Conservation (phyloP, 73 alveolate species). For the Effrenium voratum region DNA sequence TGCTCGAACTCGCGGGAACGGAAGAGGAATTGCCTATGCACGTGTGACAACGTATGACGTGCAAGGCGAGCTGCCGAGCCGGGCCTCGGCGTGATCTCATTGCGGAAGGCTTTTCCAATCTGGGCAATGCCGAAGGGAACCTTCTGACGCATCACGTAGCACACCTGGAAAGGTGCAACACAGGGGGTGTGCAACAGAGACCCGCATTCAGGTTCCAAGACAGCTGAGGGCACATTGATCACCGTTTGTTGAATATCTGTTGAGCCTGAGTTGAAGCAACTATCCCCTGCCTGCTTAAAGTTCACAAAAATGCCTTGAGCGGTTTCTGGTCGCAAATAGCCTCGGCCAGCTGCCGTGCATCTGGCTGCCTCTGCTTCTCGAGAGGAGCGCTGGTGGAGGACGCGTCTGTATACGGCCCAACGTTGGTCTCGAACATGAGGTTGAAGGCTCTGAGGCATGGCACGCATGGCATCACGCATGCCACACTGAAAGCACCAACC, state of each 20-base stretch:
- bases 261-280: not conserved
- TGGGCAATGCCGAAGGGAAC: slow-evolving; percentile 90
- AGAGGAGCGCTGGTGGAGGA: slow-evolving; percentile 41
- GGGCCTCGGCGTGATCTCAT: slow-evolving; percentile 83
- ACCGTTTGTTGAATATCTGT: not conserved
- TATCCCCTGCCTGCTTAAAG: slow-evolving; percentile 35
- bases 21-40: slow-evolving; percentile 60
- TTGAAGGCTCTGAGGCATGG: slow-evolving; percentile 50
- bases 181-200: not conserved
- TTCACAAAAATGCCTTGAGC: slow-evolving; percentile 94
- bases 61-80: not conserved
- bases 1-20: slow-evolving; percentile 78
- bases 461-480: not conserved
- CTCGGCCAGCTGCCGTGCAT: not conserved
- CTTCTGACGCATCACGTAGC: slow-evolving; percentile 39
- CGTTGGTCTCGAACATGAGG: slow-evolving; percentile 87
- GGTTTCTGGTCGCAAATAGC: slow-evolving; percentile 90
- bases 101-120: slow-evolving; percentile 90
- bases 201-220: not conserved
- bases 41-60: not conserved
- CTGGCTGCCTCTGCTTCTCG: not conserved
- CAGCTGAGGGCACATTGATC: not conserved
- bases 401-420: slow-evolving; percentile 65
- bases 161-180: not conserved
- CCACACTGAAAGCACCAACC: not conserved